Evolutionary conservation across 2,329 filamentous ascomycete species (phyloP).

Genomic region (Hypomyces rosellus): DNA sequence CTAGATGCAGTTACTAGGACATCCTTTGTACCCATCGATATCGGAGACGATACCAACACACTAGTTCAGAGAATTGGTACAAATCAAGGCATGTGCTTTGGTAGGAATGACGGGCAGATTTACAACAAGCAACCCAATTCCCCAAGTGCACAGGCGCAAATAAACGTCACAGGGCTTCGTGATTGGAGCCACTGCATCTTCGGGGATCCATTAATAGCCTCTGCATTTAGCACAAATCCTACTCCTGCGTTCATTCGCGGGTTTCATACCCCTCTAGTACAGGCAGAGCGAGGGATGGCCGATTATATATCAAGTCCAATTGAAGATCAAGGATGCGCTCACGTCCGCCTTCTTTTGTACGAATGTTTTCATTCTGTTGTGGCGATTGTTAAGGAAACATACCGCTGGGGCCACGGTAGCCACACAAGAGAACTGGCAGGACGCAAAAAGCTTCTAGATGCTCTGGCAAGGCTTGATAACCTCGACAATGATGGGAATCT

Average conservation of each 20-base stretch:
- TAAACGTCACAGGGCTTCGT: slow-evolving; percentile 43
- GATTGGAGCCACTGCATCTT: slow-evolving; percentile 56
- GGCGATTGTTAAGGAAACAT: slow-evolving; percentile 49
- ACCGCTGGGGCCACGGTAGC: slow-evolving; percentile 43
- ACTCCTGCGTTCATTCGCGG: slow-evolving; percentile 24
- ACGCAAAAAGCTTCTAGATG: slow-evolving; percentile 42
- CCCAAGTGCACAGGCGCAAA: slow-evolving; percentile 1
- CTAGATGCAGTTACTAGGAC: slow-evolving; percentile 48
- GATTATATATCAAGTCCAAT: slow-evolving; percentile 30
- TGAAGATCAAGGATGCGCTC: slow-evolving; percentile 37
- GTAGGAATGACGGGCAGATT: background rate
- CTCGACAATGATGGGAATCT: slow-evolving; percentile 25
- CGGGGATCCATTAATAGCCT: slow-evolving; percentile 51
- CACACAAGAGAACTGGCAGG: slow-evolving; percentile 47
- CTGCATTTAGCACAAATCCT: slow-evolving; percentile 40
- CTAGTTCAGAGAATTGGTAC: slow-evolving; percentile 29
- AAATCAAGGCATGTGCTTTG: slow-evolving; percentile 2
- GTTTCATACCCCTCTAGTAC: background rate
- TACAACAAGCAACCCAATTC: background rate
- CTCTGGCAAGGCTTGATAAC: slow-evolving; percentile 40
- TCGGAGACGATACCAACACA: slow-evolving; percentile 43
- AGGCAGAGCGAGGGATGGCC: background rate
- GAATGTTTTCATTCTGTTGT: slow-evolving; percentile 51
- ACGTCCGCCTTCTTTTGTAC: slow-evolving; percentile 48
- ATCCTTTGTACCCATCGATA: slow-evolving; percentile 49